Base-by-base conservation (phyloP, 2,329 filamentous ascomycete species). In the Beauveria pseudobassiana region DNA sequence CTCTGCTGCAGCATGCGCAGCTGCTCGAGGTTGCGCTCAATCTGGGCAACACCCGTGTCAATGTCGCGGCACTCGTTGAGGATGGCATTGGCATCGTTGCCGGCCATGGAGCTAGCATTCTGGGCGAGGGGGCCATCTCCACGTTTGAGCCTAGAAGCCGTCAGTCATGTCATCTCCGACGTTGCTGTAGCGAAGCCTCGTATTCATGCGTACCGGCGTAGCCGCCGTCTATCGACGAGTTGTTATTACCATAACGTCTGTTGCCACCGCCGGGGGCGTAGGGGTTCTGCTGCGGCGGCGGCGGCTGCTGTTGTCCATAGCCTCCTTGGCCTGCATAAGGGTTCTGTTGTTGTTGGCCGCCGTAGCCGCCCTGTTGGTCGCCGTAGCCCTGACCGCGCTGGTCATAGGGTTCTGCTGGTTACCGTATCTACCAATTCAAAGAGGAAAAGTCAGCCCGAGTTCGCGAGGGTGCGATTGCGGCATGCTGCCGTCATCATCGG, bases 41-140 rank as follows among this genome's bases (percentile, higher is more conserved):
- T 85, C 63, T 86, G 80, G 65, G 89, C 83, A 69, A 97, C 89
- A 48, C 87, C 88, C 63, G 84, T 80, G 73, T 92, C 88, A 72
- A 97, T 89, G 51, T 90, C 86, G 63, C 86, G 84, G 77, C 91
- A 95, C 73, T 95, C 88, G 77, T 96, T 91, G 63, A 97, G 82
- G 67, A 96, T 89, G 62, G 84, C 84, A 72, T 91, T 92, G 49
- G 89, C 86, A 73, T 92, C 85, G 67, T 75, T 69, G 54, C 74
- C 72, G 46, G 72, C 79, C 58, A 81, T 80, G 54, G 75, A 74
- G 56, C 77, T 70, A 54, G 77, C 79, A 63, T 81, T 82, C 64
- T 82, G 80, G 50, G 79, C 74, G 51, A 90, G 81, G 14, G 82
- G 52, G 84, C 83, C 87, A 92, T 89, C 76, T 93, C 89, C 67